These are phyloP conservation scores for Phellinidium pouzarii DNA, from an alignment of 1,284 basidiomycete species.

Conservation along the genomic window DNA sequence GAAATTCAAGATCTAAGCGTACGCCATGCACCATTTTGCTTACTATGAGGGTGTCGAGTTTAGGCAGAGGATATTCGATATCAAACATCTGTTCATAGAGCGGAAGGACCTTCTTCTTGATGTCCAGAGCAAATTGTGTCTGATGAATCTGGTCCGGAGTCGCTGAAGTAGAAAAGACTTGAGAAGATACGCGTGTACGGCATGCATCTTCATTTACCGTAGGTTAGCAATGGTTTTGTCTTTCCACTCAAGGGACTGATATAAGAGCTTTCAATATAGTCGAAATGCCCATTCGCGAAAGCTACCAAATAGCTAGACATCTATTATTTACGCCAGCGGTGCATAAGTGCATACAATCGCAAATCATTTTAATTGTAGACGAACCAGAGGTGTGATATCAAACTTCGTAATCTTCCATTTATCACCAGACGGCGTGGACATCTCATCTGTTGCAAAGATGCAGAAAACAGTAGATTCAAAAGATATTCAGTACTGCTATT, in stretches of 20 bases:
- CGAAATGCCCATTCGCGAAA: conserved; percentile 83
- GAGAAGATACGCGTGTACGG: neutral
- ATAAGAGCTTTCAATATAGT: conserved; percentile 70
- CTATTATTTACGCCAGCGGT: conserved; percentile 21
- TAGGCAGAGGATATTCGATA: conserved; percentile 87
- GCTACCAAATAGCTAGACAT: conserved; percentile 93
- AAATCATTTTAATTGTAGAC: conserved; percentile 9
- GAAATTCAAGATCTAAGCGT: neutral
- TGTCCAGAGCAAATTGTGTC: conserved; percentile 80
- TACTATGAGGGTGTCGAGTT: conserved; percentile 83
- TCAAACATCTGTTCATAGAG: conserved; percentile 93
- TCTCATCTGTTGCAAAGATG: neutral
- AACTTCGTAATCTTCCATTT: conserved; percentile 82
- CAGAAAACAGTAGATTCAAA: neutral
- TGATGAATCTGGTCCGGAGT: conserved; percentile 85
- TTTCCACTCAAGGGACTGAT: conserved; percentile 78
- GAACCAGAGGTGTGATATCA: conserved; percentile 58
- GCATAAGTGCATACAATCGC: neutral
- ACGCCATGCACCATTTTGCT: conserved; percentile 22
- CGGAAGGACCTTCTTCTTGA: conserved; percentile 82
- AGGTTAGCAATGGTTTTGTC: conserved; percentile 79
- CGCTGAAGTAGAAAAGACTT: conserved; percentile 35
- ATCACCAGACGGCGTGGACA: conserved; percentile 22
- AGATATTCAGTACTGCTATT: neutral
- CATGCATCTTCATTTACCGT: conserved; percentile 40